Conservation (phyloP, 1,139 yeast genomes). For the Lodderomyces metapsilosis region DNA sequence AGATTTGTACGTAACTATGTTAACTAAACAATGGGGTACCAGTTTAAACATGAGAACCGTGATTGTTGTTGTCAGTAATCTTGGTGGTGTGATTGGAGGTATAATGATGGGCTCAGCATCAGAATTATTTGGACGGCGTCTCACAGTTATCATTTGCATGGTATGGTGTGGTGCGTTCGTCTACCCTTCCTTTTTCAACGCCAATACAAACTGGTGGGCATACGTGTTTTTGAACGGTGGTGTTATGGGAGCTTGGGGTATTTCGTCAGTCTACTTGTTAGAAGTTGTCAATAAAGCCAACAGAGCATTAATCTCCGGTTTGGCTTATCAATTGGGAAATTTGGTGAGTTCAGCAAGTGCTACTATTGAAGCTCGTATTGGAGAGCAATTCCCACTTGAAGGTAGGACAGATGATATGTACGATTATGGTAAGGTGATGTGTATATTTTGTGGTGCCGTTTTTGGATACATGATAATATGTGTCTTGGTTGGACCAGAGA, state of each 20-base stretch:
- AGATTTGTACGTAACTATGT: constrained; percentile 51
- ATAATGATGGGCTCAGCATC: constrained; percentile 43
- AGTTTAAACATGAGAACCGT: constrained; percentile 39
- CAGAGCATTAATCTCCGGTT: constrained; percentile 37
- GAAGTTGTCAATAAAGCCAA: constrained; percentile 38
- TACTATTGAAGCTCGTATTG: constrained; percentile 37
- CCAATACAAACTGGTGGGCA: constrained; percentile 30
- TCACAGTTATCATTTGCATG: constrained; percentile 35
- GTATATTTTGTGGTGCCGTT: constrained; percentile 38
- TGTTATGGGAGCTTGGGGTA: constrained; percentile 42
- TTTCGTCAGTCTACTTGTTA: constrained; percentile 34
- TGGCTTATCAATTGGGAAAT: constrained; percentile 41
- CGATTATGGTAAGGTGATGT: constrained; percentile 39
- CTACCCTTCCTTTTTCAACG: constrained; percentile 32
- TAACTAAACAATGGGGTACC: constrained; percentile 37
- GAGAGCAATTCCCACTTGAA: constrained; percentile 28
- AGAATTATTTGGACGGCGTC: constrained; percentile 47
- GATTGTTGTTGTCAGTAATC: constrained; percentile 44
- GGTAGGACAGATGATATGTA: constrained; percentile 18
- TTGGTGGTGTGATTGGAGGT: constrained; percentile 55
- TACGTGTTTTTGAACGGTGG: constrained; percentile 23
- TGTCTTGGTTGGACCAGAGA: constrained; percentile 35
- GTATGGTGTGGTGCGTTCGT: constrained; percentile 32
- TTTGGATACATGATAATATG: constrained; percentile 29
- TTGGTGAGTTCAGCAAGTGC: constrained; percentile 36